Percentiles rank a stretch among this genome's conserved stretches.
Conservation (phyloP, 768 basidiomycete genomes). For the Xanthoconium stramineum region DNA sequence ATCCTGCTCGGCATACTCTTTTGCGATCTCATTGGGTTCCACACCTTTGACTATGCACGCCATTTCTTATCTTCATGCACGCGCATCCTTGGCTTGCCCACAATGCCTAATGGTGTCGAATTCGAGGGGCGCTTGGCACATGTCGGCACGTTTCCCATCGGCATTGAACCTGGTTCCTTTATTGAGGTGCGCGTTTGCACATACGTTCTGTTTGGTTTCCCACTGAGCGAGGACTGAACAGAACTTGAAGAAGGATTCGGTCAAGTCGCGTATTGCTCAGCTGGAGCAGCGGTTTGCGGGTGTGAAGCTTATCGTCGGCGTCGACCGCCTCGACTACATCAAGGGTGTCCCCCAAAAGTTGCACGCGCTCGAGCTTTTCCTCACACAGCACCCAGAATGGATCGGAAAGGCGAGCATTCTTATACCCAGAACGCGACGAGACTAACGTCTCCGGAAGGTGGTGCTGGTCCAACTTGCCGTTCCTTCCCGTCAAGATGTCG, state of each 20-base stretch:
- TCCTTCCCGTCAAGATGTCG: conserved; percentile 96
- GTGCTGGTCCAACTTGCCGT: conserved; percentile 97
- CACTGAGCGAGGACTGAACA: conserved; percentile 28
- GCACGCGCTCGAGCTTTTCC: conserved; percentile 93
- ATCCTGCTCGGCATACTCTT: conserved; percentile 95
- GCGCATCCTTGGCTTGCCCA: conserved; percentile 89
- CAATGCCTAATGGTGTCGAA: conserved; percentile 98
- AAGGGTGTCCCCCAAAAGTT: conserved; percentile 99
- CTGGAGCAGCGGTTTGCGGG: conserved; percentile 90
- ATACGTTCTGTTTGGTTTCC: not conserved
- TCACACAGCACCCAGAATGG: conserved; percentile 98
- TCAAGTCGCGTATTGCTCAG: conserved; percentile 75
- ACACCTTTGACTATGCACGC: conserved; percentile 99
- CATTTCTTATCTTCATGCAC: conserved; percentile 99
- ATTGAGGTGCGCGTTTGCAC: conserved; percentile 53
- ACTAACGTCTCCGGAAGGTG: conserved; percentile 47
- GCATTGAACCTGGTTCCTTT: conserved; percentile 93
- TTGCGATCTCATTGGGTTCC: conserved; percentile 98
- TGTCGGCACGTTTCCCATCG: conserved; percentile 98
- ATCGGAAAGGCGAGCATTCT: conserved; percentile 77
- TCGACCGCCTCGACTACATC: conserved; percentile 98
- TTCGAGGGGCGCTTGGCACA: conserved; percentile 94
- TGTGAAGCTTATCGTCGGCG: conserved; percentile 96
- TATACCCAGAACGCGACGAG: not conserved
- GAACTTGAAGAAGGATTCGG: conserved; percentile 77